Evolutionary conservation across 192 early-diverging fungal genomes (phyloP).

Genomic region (Obelidium mucronatum): DNA sequence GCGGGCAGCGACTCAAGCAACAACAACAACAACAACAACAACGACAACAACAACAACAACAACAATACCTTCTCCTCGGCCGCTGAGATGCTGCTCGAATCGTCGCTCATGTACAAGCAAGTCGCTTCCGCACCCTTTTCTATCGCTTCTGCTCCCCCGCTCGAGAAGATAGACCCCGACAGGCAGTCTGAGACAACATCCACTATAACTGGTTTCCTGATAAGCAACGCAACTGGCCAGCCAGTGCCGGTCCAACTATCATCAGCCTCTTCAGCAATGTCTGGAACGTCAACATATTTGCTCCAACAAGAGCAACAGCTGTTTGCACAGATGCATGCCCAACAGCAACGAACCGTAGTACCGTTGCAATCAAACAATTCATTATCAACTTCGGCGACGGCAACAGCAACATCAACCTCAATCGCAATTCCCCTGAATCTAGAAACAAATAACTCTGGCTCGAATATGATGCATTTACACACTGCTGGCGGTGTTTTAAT

Average conservation of each 20-base stretch:
- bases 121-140: neutral
- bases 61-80: neutral
- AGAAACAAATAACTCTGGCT: no score
- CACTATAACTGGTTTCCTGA: neutral
- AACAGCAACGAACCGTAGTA: neutral
- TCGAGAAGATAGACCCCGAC: neutral
- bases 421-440: no score
- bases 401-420: neutral
- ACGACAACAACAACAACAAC: neutral
- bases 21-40: neutral
- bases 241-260: neutral
- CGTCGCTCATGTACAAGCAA: neutral
- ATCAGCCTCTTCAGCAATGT: neutral
- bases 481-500: neutral
- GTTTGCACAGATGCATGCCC: neutral
- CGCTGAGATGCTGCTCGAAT: neutral
- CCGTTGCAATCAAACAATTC: neutral
- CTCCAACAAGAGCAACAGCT: neutral
- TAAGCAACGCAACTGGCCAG: neutral
- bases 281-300: neutral
- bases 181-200: neutral
- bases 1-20: neutral
- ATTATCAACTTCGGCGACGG: neutral
- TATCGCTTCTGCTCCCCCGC: neutral
- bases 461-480: no score